Evolutionary conservation across 1,284 basidiomycete species (phyloP), one percentile per base, ranked within the genome.

Genomic region (Rhodotorula sp.): DNA sequence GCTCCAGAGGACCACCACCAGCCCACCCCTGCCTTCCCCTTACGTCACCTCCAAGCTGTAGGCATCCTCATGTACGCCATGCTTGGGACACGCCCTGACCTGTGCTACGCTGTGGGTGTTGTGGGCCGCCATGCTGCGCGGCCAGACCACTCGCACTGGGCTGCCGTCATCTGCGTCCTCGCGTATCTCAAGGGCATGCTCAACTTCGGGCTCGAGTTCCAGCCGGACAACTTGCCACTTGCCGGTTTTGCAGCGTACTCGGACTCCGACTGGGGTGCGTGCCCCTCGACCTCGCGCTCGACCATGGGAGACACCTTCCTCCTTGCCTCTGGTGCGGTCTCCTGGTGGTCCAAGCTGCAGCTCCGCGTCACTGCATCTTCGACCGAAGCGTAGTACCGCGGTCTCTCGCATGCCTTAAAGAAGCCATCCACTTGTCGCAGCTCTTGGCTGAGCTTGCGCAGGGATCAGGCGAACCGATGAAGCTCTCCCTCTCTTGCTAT

Each of bases 391-490:
- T n/a, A n/a, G n/a, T 84, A 83, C 68, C 78, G 83, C 26, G 82
- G 82, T 4, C 73, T 80, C 42, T 71, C 77, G 84, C 87, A 87
- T 81, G 84, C 81, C 0, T 78, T 76, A 6, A 77, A 77, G 82
- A 85, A 66, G 72, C 79, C 6, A 46, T 81, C 1, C 85, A 82
- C 83, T 73, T 84, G 5, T 59, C 70, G 1, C 42, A 64, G 0
- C 60, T 82, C 3, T 70, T 80, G 4, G 20, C 18, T 2, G 78
- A 79, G 44, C 62, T 83, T 2, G 60, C 70, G 15, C 63, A 63
- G 24, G 67, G 68, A 0, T 61, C 70, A 17, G 30, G 66, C 2
- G 70, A 58, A 0, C 71, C 78, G 0, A 64, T 70, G 1, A 57
- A 66, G 3, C 54, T 76, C 6, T 46, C 33, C 29, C 30, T 29